Percentiles rank a stretch among this genome's conserved stretches.
These are phyloP conservation scores for Fusarium domesticum DNA, from an alignment of 2,329 filamentous ascomycete genomes.

Conservation along the genomic window DNA sequence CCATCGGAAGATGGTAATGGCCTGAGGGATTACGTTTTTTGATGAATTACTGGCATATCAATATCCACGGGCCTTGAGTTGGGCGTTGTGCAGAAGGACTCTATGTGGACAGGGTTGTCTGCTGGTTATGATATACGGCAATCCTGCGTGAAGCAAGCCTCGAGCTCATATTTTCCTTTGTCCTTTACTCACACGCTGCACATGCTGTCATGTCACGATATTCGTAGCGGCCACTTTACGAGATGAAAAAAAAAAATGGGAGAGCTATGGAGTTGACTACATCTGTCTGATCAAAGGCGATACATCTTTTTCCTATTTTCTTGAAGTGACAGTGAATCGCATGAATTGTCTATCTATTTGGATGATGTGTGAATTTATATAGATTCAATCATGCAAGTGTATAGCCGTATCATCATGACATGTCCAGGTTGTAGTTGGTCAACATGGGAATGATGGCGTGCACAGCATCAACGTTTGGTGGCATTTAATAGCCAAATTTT, in stretches of 20 bases:
- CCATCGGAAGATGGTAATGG: constrained; percentile 20
- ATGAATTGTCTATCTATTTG: not conserved
- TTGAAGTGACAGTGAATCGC: not conserved
- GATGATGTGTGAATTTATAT: too few relatives aligned
- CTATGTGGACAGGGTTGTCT: constrained; percentile 46
- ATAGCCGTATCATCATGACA: too few relatives aligned
- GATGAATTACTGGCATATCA: constrained; percentile 36
- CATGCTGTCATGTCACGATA: constrained; percentile 32
- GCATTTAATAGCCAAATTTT: too few relatives aligned
- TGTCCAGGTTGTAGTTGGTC: too few relatives aligned
- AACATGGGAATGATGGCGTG: too few relatives aligned
- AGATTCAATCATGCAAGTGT: too few relatives aligned
- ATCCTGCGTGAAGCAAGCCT: constrained; percentile 20
- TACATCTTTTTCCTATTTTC: constrained; percentile 13
- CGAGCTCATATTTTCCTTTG: constrained; percentile 37
- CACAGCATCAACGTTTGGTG: too few relatives aligned
- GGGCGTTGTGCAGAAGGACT: constrained; percentile 40
- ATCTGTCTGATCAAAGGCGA: constrained; percentile 39
- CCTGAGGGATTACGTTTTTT: constrained; percentile 32
- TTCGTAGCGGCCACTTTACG: constrained; percentile 33
- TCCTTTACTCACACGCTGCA: constrained; percentile 35
- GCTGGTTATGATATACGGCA: constrained; percentile 34
- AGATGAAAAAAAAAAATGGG: constrained; percentile 36
- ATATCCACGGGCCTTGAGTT: constrained; percentile 39
- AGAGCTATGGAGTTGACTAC: constrained; percentile 33